A percentile compares a stretch with the other conserved stretches of the same genome.
Conservation (phyloP, 192 early-diverging fungal genomes). For the Backusella australiensis region DNA sequence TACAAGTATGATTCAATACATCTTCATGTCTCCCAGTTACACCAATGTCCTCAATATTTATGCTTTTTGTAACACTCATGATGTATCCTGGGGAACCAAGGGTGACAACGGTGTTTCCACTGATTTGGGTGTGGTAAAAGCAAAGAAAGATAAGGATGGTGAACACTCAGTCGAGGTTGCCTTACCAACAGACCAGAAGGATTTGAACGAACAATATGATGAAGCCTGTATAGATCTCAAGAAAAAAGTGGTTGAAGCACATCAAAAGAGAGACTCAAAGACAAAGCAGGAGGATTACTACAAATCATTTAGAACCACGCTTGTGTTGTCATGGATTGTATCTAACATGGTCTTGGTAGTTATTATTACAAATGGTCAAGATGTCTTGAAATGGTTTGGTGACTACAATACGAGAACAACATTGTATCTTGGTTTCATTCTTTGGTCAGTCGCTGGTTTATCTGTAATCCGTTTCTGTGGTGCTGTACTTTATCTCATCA, state of each 20-base stretch:
- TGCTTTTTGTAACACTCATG: conserved; percentile 83
- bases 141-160: conserved; percentile 44
- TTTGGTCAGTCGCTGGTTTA: conserved; percentile 74
- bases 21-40: conserved; percentile 75
- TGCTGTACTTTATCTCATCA: conserved; percentile 61
- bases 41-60: conserved; percentile 81
- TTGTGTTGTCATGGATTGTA: conserved; percentile 75
- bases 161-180: conserved; percentile 49
- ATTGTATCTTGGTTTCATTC: conserved; percentile 63
- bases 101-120: conserved; percentile 61
- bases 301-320: conserved; percentile 74
- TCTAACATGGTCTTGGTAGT: conserved; percentile 67
- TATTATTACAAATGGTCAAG: conserved; percentile 54
- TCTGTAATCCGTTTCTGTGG: conserved; percentile 69
- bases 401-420: conserved; percentile 36
- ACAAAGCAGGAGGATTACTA: conserved; percentile 54
- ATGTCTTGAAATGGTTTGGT: conserved; percentile 32
- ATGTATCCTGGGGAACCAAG: conserved; percentile 86
- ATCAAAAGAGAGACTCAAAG: conserved; percentile 60
- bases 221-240: conserved; percentile 64
- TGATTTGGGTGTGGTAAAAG: conserved; percentile 51
- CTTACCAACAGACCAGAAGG: conserved; percentile 60
- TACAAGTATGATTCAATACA: conserved; percentile 66
- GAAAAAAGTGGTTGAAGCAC: conserved; percentile 36
- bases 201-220: conserved; percentile 85